Conservation (phyloP, 2,329 filamentous ascomycete species). For the Nigrospora osmanthi region DNA sequence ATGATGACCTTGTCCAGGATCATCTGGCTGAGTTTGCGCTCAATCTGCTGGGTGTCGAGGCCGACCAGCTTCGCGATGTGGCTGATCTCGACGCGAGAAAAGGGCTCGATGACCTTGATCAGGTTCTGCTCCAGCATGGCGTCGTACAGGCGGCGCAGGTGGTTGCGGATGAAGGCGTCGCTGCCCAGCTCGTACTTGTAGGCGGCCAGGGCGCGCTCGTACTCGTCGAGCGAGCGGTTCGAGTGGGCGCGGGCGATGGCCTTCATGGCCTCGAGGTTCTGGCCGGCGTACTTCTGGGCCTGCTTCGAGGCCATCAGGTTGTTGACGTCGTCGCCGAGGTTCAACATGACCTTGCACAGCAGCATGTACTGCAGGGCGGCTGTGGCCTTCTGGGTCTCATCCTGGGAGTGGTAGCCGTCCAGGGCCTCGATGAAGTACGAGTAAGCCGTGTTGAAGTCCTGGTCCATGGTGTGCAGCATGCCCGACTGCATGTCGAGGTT, state of each 20-base stretch:
- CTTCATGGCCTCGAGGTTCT: slow-evolving; percentile 98
- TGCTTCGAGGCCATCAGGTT: slow-evolving; percentile 93
- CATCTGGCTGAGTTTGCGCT: slow-evolving; percentile 98
- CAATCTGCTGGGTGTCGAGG: slow-evolving; percentile 90
- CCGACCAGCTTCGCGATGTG: slow-evolving; percentile 98
- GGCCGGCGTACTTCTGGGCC: slow-evolving; percentile 90
- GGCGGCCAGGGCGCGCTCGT: slow-evolving; percentile 82
- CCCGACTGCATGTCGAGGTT: slow-evolving; percentile 98
- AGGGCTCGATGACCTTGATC: slow-evolving; percentile 99
- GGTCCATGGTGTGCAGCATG: slow-evolving; percentile 97
- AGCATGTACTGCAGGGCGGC: slow-evolving; percentile 98
- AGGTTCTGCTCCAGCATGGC: slow-evolving; percentile 99
- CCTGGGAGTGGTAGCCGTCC: slow-evolving; percentile 91
- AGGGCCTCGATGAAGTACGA: slow-evolving; percentile 99
- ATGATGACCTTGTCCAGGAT: slow-evolving; percentile 99
- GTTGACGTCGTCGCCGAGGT: slow-evolving; percentile 92
- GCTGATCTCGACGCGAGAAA: slow-evolving; percentile 91
- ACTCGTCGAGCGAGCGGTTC: slow-evolving; percentile 93
- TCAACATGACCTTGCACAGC: slow-evolving; percentile 99
- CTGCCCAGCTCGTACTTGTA: slow-evolving; percentile 92
- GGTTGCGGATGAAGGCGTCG: slow-evolving; percentile 94
- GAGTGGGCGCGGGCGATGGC: slow-evolving; percentile 92
- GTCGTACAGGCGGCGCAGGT: slow-evolving; percentile 91
- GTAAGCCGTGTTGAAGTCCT: slow-evolving; percentile 97
- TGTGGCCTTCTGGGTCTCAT: slow-evolving; percentile 85